Base-by-base conservation (phyloP, 306 rosid species). In the Vigna hirtella region DNA sequence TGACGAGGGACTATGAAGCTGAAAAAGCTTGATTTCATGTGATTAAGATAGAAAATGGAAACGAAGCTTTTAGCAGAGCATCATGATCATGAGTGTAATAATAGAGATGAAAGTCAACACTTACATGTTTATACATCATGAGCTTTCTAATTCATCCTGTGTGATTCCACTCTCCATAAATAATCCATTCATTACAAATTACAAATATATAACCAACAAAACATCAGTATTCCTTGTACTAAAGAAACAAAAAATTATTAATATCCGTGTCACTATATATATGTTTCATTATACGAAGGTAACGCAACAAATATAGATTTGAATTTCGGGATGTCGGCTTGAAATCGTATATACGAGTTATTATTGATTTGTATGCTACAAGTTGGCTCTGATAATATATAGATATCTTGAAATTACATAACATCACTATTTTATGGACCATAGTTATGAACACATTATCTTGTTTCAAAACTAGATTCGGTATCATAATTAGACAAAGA, bases 21-120 rank as follows among this genome's bases (percentile, higher is more conserved):
- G 24, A 82, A 82, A 81, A 74, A 32, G 73, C 70, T 76, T 53
- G 61, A 70, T 70, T 11, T 22, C 71, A 65, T 65, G 86, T 72
- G 86, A 82, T 77, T 68, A 62, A 50, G 83, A 74, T 85, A 47
- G 83, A 47, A 78, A 85, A 47, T 40, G 72, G 62, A 68, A 81
- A 81, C 34, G 57, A 51, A 80, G 70, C 55, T 64, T 16, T 73
- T 43, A 40, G 69, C 13, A 38, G 17, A 75, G 56, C 57, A 81
- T 77, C 26, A 64, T 74, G 61, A 81, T 77, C 24, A 64, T 74
- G 61, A 66, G 61, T 74, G 86, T 42, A 72, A 78, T 83, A 58
- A 68, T 70, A 47, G 72, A 42, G 20, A 43, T 7, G 4, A 63
- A 84, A 81, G 92, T 86, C 91, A 88, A 86, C 83, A 82, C 56